These are phyloP conservation scores for Candida ficus DNA, from an alignment of 805 yeast genomes.

Conservation along the genomic window DNA sequence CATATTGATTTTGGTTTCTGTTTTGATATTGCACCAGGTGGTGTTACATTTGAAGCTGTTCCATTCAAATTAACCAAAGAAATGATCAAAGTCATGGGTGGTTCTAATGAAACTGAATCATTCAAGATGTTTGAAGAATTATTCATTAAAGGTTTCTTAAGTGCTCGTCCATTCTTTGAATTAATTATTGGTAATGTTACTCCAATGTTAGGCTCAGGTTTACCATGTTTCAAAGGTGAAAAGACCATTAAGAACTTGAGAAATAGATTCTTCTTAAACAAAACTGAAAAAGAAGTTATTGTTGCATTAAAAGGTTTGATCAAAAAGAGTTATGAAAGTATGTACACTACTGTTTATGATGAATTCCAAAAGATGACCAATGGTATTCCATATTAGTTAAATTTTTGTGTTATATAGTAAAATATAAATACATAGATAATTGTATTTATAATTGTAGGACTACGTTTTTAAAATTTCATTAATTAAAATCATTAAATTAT, in stretches of 20 bases:
- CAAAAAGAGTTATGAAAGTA: conserved; percentile 76
- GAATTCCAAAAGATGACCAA: conserved; percentile 95
- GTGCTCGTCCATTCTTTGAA: conserved; percentile 84
- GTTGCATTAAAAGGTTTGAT: conserved; percentile 68
- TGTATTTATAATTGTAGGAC: neutral
- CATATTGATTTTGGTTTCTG: conserved; percentile 99
- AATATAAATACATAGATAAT: neutral
- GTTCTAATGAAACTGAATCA: conserved; percentile 75
- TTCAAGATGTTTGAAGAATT: conserved; percentile 92
- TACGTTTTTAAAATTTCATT: neutral
- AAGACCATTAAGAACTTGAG: conserved; percentile 76
- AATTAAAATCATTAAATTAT: neutral
- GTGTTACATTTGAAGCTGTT: conserved; percentile 96
- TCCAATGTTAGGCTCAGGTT: conserved; percentile 93
- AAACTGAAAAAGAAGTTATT: conserved; percentile 83
- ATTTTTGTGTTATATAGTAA: neutral
- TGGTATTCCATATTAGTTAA: conserved; percentile 80
- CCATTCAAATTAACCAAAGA: conserved; percentile 96
- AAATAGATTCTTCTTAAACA: conserved; percentile 73
- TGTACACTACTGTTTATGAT: conserved; percentile 91
- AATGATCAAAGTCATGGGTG: conserved; percentile 97
- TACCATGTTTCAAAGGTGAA: conserved; percentile 89
- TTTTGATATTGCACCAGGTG: conserved; percentile 98
- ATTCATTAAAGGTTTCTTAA: conserved; percentile 87
- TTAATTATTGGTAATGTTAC: conserved; percentile 76